These are phyloP conservation scores for Ascocoryne sarcoides DNA, from an alignment of 2,329 filamentous ascomycete species.

Conservation along the genomic window DNA sequence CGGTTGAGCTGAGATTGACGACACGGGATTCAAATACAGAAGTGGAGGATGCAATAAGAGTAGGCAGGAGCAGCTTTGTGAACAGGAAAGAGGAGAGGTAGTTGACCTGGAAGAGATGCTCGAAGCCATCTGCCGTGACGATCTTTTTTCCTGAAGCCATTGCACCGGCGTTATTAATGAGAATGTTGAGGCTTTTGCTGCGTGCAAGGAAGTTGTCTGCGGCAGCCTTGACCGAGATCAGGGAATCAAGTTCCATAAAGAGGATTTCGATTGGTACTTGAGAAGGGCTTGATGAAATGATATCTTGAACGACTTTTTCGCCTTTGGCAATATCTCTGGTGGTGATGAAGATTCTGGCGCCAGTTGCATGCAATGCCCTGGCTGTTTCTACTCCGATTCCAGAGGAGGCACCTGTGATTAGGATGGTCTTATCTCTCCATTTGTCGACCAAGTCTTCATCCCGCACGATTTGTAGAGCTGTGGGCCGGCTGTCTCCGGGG, in stretches of 20 bases:
- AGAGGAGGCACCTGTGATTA: conserved; percentile 31
- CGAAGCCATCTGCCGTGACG: conserved; percentile 34
- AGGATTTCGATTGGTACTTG: conserved; percentile 29
- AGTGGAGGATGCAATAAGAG: conserved; percentile 24
- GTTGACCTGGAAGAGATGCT: conserved; percentile 23
- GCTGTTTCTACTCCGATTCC: conserved; percentile 32
- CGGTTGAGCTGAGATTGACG: conserved; percentile 35
- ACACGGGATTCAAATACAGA: conserved; percentile 37
- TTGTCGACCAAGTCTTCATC: conserved; percentile 14
- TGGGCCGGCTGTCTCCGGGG: conserved; percentile 28
- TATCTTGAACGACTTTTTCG: conserved; percentile 27
- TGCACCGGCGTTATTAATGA: conserved; percentile 20
- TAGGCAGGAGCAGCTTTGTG: conserved; percentile 25
- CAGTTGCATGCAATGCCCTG: conserved; percentile 27
- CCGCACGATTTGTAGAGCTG: conserved; percentile 28
- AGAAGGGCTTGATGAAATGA: conserved; percentile 32
- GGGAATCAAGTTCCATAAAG: conserved; percentile 27
- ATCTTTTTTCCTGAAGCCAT: too few species aligned
- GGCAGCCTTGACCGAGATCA: conserved; percentile 26
- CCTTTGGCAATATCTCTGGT: conserved; percentile 29
- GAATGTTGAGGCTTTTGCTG: conserved; percentile 26
- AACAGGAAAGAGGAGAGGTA: conserved; percentile 27
- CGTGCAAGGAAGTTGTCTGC: conserved; percentile 24
- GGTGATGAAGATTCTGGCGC: conserved; percentile 30
- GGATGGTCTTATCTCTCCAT: conserved; percentile 32